Percentiles rank a stretch among this genome's conserved stretches.
Evolutionary conservation across 208 protist genomes (phyloP).

Genomic region (Balamuthia mandrillaris): DNA sequence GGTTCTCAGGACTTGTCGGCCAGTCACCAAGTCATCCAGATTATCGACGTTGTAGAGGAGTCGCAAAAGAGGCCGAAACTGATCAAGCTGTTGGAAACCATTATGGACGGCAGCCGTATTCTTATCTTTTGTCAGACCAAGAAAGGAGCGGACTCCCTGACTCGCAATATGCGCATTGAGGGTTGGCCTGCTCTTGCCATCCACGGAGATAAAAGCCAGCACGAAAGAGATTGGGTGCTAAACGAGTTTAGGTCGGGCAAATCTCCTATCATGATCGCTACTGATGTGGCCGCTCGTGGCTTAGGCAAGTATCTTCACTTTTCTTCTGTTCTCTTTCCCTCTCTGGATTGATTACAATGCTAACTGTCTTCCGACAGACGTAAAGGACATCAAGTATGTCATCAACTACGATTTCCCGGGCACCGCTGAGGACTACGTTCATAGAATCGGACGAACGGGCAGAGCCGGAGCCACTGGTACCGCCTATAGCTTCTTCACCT

Average conservation of each 20-base stretch:
- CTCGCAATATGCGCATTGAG: not conserved
- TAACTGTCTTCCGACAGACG: constrained; percentile 62
- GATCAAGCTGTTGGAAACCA: constrained; percentile 7
- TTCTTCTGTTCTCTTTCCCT: not conserved
- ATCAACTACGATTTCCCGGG: constrained; percentile 81
- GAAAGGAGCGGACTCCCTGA: not conserved
- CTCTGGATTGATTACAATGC: not conserved
- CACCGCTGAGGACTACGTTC: constrained; percentile 86
- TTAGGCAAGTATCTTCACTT: constrained; percentile 25
- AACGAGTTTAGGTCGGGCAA: constrained; percentile 63
- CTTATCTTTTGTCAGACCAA: constrained; percentile 60
- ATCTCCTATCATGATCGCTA: constrained; percentile 69
- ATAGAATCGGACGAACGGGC: constrained; percentile 90
- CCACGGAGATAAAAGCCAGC: constrained; percentile 81
- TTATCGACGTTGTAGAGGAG: constrained; percentile 46
- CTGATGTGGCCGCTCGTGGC: constrained; percentile 80
- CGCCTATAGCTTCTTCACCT: constrained; percentile 60
- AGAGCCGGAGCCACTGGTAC: constrained; percentile 68
- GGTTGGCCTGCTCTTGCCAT: constrained; percentile 40
- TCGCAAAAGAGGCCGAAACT: constrained; percentile 52
- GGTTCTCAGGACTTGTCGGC: constrained; percentile 63
- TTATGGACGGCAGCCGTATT: constrained; percentile 45
- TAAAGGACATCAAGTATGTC: constrained; percentile 71
- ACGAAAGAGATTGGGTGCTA: constrained; percentile 71
- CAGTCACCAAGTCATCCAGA: constrained; percentile 62